Evolutionary conservation across 768 basidiomycete genomes (phyloP), one percentile per base, ranked within the genome.

Genomic region (Xerocomus potaroensis): DNA sequence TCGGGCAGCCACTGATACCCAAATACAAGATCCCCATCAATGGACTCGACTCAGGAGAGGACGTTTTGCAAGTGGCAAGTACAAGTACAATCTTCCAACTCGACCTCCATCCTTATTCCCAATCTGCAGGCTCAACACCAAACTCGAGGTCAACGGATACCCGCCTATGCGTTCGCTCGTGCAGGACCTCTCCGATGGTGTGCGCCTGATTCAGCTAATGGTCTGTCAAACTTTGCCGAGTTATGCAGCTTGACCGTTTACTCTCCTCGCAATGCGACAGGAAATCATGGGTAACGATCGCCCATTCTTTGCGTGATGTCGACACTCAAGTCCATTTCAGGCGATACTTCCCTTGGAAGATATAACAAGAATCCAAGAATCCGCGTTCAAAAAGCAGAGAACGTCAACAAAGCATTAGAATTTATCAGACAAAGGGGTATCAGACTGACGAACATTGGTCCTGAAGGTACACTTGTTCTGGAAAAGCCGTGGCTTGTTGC

Each of bases 381-480:
- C 75, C 80, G 94, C 26, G 84, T 98, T 2, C 96, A 99, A 67
- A 96, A 94, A 61, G 93, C 92, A 3, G 96, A 99, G 76, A 99
- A 99, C 67, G 94, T 95, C 40, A 94, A 91, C 68, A 92, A 91
- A 66, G 96, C 96, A 0, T 69, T 99, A 37, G 89, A 95, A 55
- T 97, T 96, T 67, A 97, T 99, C 67, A 86, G 84, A 26, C 90
- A 89, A 14, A 73, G 93, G 57, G 92, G 93, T 10, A 91, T 98
- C 45, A 94, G 95, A 62, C 73, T 99, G 53, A 98, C 94, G 27
- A 98, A 98, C 67, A 97, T 99, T 51, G 95, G 93, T 14, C 91
- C 94, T 9, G 95, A 97, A 79, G 92, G 92, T 84, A 54, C 37
- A 64, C 24, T 45, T 38, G 7, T 42, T 36, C 36, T 5, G 27